These are phyloP conservation scores for Malassezia vespertilionis DNA, from an alignment of 1,284 basidiomycete species.

Conservation along the genomic window DNA sequence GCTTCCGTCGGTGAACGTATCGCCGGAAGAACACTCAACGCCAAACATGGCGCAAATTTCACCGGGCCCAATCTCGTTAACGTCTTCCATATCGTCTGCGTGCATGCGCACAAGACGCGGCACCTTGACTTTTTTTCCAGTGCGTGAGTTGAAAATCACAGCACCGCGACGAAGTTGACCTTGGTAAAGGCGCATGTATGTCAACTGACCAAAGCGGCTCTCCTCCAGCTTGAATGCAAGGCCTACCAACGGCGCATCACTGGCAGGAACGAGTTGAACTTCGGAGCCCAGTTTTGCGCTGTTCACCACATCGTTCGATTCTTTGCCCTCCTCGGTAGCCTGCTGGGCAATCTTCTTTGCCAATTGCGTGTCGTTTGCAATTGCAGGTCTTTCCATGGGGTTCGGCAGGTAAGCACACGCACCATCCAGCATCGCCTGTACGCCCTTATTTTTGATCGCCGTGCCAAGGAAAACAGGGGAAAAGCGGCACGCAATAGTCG, in stretches of 20 bases:
- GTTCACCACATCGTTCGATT: constrained; percentile 23
- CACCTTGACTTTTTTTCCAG: constrained; percentile 97
- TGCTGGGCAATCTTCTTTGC: constrained; percentile 49
- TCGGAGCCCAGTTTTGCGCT: constrained; percentile 29
- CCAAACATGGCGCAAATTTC: constrained; percentile 99
- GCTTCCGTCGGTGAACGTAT: constrained; percentile 69
- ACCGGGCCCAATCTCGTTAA: constrained; percentile 86
- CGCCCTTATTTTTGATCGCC: constrained; percentile 92
- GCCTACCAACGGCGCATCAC: constrained; percentile 72
- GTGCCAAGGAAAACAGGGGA: constrained; percentile 94
- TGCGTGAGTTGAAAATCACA: constrained; percentile 82
- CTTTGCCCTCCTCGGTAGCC: constrained; percentile 27
- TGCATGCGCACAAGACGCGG: constrained; percentile 95
- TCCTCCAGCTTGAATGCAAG: constrained; percentile 98
- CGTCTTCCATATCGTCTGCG: constrained; percentile 97
- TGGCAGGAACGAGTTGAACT: constrained; percentile 35
- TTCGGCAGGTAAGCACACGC: constrained; percentile 90
- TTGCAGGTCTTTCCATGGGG: constrained; percentile 67
- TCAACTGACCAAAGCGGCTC: constrained; percentile 90
- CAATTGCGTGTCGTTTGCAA: constrained; percentile 69
- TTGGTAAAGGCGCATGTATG: constrained; percentile 98
- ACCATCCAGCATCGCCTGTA: constrained; percentile 88
- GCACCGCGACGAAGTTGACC: constrained; percentile 75
- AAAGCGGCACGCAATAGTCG: constrained; percentile 79
- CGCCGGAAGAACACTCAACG: constrained; percentile 94